Percentiles rank a stretch among this genome's conserved stretches.
Evolutionary conservation across 345 rosid genomes (phyloP).

Genomic region (Eucalyptus marginata): DNA sequence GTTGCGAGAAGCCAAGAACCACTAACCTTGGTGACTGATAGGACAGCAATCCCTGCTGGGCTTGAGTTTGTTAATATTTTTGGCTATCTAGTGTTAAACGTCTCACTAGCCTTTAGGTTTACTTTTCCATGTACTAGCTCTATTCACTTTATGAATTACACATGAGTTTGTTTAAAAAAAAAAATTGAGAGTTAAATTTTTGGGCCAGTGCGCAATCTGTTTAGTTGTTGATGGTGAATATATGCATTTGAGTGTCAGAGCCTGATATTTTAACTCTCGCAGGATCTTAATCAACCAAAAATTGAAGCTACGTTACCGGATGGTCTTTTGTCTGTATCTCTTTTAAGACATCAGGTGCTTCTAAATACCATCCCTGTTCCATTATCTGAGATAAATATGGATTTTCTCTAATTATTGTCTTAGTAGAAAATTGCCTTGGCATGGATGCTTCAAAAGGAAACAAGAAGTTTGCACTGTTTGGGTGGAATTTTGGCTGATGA

Average conservation of each 20-base stretch:
- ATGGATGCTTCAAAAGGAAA: slow-evolving; percentile 96
- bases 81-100: background rate
- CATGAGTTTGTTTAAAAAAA: background rate
- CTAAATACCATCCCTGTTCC: background rate
- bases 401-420: slow-evolving; percentile 1
- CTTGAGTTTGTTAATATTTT: background rate
- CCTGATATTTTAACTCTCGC: slow-evolving; percentile 1
- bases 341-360: slow-evolving; percentile 86
- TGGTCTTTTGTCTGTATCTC: slow-evolving; percentile 80
- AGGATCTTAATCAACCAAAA: slow-evolving; percentile 89
- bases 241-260: background rate
- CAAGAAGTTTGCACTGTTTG: slow-evolving; percentile 61
- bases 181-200: background rate
- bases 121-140: background rate
- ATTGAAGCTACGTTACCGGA: slow-evolving; percentile 53
- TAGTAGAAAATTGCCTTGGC: slow-evolving; percentile 92
- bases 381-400: background rate
- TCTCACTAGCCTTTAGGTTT: background rate
- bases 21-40: background rate
- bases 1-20: background rate
- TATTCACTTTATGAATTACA: background rate
- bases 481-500: slow-evolving; percentile 99
- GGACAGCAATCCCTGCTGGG: background rate
- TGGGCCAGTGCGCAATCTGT: background rate
- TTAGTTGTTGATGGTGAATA: background rate